These are phyloP conservation scores for Oryza longistaminata DNA, from an alignment of 176 grass and related monocot genomes.

Conservation along the genomic window DNA sequence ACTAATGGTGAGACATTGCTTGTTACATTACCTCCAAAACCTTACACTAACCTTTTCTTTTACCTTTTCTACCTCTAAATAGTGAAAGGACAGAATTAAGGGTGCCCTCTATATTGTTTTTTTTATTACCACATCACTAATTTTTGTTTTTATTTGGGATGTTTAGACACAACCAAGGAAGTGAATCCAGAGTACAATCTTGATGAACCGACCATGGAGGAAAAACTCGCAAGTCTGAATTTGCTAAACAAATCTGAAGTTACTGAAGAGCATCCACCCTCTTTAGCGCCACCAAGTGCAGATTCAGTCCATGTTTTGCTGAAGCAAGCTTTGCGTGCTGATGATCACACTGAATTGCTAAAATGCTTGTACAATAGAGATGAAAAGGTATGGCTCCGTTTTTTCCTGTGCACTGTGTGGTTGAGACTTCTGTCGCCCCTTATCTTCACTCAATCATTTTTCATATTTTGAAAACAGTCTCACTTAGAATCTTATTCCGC, in stretches of 20 bases:
- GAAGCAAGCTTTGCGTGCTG: constrained; percentile 89
- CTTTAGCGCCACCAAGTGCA: constrained; percentile 66
- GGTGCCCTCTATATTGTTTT: not conserved
- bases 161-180: constrained; percentile 47
- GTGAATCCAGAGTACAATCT: constrained; percentile 47
- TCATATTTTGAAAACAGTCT: not conserved
- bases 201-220: constrained; percentile 81
- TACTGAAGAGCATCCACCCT: constrained; percentile 44
- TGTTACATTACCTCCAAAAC: not conserved
- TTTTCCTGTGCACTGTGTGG: constrained; percentile 23
- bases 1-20: constrained; percentile 44
- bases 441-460: not conserved
- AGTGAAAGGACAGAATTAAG: constrained; percentile 11
- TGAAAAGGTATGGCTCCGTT: constrained; percentile 61
- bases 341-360: constrained; percentile 72
- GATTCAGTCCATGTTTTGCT: constrained; percentile 94
- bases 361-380: constrained; percentile 77
- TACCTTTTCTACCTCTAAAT: not conserved
- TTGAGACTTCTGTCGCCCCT: not conserved
- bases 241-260: constrained; percentile 41
- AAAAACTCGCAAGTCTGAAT: constrained; percentile 71
- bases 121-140: not conserved
- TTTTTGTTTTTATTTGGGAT: constrained; percentile 24
- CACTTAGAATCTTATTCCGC: not conserved
- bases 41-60: not conserved